Conservation (phyloP, 2,329 filamentous ascomycete genomes). For the Microsporum canis region DNA sequence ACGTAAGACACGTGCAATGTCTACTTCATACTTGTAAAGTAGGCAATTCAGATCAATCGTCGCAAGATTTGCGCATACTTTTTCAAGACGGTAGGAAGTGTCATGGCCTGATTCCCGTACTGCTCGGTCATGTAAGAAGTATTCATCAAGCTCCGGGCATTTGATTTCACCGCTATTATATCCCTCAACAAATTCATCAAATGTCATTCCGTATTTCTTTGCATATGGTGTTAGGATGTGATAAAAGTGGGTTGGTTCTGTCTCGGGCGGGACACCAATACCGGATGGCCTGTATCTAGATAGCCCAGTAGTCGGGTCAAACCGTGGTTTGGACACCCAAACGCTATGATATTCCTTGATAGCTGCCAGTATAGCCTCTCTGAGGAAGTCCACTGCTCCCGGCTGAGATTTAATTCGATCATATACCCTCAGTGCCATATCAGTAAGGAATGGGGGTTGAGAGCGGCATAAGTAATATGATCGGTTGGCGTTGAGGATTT, state of each 20-base stretch:
- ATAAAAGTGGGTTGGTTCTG: constrained; percentile 74
- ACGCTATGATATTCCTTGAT: constrained; percentile 95
- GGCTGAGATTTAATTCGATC: constrained; percentile 84
- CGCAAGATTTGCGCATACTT: constrained; percentile 73
- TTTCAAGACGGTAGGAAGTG: constrained; percentile 86
- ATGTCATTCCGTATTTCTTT: constrained; percentile 69
- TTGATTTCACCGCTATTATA: constrained; percentile 69
- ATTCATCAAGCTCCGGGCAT: constrained; percentile 85
- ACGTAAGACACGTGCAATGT: constrained; percentile 79
- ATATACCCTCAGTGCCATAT: constrained; percentile 91
- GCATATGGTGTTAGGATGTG: constrained; percentile 74
- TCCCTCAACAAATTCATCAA: constrained; percentile 72
- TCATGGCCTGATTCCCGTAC: constrained; percentile 96
- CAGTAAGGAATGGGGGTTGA: constrained; percentile 91
- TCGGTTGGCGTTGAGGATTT: constrained; percentile 92
- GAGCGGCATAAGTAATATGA: constrained; percentile 92
- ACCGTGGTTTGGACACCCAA: constrained; percentile 68
- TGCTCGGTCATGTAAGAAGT: constrained; percentile 91
- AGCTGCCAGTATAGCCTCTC: constrained; percentile 68
- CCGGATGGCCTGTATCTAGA: constrained; percentile 79
- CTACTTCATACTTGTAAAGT: constrained; percentile 92
- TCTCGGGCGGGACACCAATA: constrained; percentile 79
- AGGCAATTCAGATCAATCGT: constrained; percentile 92
- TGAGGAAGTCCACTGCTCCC: constrained; percentile 68
- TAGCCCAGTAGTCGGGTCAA: constrained; percentile 65